phyloP scores from a whole-genome alignment of 495 filamentous ascomycete species.

The Penicillium macrosclerotiorum region DNA sequence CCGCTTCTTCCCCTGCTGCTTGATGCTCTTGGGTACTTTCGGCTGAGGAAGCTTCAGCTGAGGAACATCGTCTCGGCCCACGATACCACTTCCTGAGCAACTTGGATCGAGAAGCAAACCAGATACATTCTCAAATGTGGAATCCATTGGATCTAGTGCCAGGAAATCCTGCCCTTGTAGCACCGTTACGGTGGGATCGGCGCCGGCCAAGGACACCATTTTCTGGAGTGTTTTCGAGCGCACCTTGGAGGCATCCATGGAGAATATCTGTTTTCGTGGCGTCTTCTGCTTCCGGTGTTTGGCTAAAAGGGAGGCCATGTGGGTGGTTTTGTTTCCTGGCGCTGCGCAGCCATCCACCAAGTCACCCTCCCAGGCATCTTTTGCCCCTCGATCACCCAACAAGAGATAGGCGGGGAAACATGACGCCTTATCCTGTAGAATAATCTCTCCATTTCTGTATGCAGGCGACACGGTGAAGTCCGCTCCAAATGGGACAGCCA shows the following conservation, averaged over 20 bases:
- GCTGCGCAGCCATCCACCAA: conserved; percentile 89
- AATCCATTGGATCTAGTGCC: conserved; percentile 58
- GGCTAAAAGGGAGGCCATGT: conserved; percentile 71
- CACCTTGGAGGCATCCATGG: conserved; percentile 40
- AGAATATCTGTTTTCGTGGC: conserved; percentile 33
- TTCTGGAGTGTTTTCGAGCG: conserved; percentile 72
- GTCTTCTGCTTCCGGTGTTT: conserved; percentile 27
- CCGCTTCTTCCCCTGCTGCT: conserved; percentile 43
- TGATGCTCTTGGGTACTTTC: conserved; percentile 13
- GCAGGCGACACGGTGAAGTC: conserved; percentile 69
- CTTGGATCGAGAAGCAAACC: conserved; percentile 86
- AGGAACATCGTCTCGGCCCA: conserved; percentile 76
- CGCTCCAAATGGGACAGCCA: conserved; percentile 67
- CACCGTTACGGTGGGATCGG: conserved; percentile 60
- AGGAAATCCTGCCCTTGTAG: conserved; percentile 77
- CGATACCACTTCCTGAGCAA: conserved; percentile 92
- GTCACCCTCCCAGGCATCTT: conserved; percentile 53
- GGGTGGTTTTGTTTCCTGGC: conserved; percentile 96
- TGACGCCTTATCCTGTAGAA: conserved; percentile 93
- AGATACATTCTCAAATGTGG: conserved; percentile 56
- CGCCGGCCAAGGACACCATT: conserved; percentile 78
- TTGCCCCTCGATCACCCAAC: conserved; percentile 47
- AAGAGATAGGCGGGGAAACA: conserved; percentile 88
- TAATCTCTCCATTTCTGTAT: conserved; percentile 73
- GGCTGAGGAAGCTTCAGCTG: conserved; percentile 48